These are phyloP conservation scores for Plicaturopsis crispa DNA, from an alignment of 768 basidiomycete species.

Conservation along the genomic window DNA sequence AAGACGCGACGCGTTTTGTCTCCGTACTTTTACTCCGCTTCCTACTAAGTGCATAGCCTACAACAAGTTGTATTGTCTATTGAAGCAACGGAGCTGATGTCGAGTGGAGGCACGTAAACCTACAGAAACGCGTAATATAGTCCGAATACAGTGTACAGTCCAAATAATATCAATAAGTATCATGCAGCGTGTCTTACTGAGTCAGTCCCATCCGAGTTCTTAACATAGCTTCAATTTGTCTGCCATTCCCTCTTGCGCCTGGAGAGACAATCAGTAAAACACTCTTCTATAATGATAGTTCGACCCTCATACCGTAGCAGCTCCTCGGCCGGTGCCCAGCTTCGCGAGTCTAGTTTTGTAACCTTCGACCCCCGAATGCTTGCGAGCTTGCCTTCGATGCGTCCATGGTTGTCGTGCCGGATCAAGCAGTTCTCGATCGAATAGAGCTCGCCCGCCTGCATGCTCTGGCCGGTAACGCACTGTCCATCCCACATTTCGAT, in stretches of 20 bases:
- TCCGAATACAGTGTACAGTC: too few relatives aligned
- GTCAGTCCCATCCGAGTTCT: too few relatives aligned
- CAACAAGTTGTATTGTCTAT: too few relatives aligned
- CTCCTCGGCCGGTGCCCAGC: constrained; percentile 24
- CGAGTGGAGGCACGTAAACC: too few relatives aligned
- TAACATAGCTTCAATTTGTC: too few relatives aligned
- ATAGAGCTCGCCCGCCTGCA: constrained; percentile 46
- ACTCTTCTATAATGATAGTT: constrained; percentile 1
- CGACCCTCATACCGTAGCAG: constrained; percentile 40
- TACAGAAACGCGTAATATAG: too few relatives aligned
- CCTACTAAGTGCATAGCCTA: too few relatives aligned
- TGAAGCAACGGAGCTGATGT: too few relatives aligned
- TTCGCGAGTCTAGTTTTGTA: constrained; percentile 30
- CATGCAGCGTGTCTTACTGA: too few relatives aligned
- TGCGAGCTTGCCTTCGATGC: constrained; percentile 49
- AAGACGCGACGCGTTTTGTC: too few relatives aligned
- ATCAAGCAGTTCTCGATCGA: constrained; percentile 45
- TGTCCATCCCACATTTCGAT: constrained; percentile 23
- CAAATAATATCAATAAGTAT: too few relatives aligned
- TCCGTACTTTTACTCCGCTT: too few relatives aligned
- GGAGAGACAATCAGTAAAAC: constrained; percentile 1
- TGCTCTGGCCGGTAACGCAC: constrained; percentile 21
- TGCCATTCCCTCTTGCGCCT: constrained; percentile 48
- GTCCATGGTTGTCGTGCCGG: constrained; percentile 25
- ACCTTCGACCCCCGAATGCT: constrained; percentile 40